Evolutionary conservation across 2,329 filamentous ascomycete genomes (phyloP).

Genomic region (Chaetothyriales sp.): DNA sequence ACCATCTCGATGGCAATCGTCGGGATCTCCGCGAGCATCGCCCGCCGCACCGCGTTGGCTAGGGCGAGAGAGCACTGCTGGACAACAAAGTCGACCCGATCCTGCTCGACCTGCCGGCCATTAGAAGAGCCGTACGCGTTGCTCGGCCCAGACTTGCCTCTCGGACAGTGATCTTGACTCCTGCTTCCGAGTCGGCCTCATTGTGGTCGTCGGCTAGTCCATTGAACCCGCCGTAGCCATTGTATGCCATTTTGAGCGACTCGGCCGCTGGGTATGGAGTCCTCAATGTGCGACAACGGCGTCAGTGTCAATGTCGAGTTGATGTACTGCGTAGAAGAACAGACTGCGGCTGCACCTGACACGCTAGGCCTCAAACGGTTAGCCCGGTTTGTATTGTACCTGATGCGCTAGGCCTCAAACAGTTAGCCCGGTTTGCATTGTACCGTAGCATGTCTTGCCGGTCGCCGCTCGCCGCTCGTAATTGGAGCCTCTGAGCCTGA

Average conservation of each 20-base stretch:
- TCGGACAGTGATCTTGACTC: conserved; percentile 36
- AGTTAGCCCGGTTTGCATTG: not conserved
- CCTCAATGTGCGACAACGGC: not conserved
- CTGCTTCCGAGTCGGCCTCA: conserved; percentile 31
- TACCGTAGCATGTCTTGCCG: too few species aligned
- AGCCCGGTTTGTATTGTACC: not conserved
- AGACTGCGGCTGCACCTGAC: not conserved
- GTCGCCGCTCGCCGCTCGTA: too few species aligned
- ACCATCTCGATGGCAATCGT: conserved; percentile 92
- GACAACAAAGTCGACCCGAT: conserved; percentile 82
- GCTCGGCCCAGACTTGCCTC: conserved; percentile 22
- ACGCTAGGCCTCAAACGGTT: not conserved
- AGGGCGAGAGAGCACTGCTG: conserved; percentile 79
- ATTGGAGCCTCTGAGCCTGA: too few species aligned
- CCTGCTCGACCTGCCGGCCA: conserved; percentile 52
- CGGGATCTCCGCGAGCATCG: conserved; percentile 86
- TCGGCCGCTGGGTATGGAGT: not conserved
- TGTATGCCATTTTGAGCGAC: conserved; percentile 15
- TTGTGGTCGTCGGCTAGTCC: conserved; percentile 22
- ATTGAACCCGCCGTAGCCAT: conserved; percentile 9
- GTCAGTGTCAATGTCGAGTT: not conserved
- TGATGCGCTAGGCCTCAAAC: not conserved
- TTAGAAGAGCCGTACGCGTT: conserved; percentile 3
- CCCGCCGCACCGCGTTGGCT: conserved; percentile 80
- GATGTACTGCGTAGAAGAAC: not conserved